Percentiles rank a stretch among this genome's conserved stretches.
Conservation (phyloP, 768 basidiomycete genomes). For the Suillus weaverae region DNA sequence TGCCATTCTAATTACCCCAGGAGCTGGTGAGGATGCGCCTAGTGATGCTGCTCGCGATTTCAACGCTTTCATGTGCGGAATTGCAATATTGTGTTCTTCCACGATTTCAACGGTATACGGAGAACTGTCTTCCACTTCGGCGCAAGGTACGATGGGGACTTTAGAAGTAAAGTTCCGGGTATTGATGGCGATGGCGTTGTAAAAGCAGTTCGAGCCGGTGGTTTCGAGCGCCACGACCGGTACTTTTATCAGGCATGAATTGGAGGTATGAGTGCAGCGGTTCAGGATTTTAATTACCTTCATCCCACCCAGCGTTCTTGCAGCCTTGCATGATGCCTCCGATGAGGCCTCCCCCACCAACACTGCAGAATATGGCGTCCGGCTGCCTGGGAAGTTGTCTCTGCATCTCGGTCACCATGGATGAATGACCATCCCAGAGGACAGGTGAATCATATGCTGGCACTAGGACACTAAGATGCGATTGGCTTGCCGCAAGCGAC, state of each 20-base stretch:
- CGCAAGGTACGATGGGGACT: constrained; percentile 31
- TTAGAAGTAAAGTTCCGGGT: constrained; percentile 31
- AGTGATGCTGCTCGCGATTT: constrained; percentile 70
- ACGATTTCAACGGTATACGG: constrained; percentile 47
- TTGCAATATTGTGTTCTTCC: constrained; percentile 42
- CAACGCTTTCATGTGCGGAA: constrained; percentile 59
- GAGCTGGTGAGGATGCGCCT: constrained; percentile 66
- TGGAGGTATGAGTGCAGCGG: neutral
- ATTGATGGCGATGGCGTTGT: constrained; percentile 67
- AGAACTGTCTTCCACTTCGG: constrained; percentile 22
- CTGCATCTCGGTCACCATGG: constrained; percentile 65
- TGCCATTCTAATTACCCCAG: constrained; percentile 64
- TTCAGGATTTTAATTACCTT: constrained; percentile 44
- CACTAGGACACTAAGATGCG: constrained; percentile 53
- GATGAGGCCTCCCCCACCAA: constrained; percentile 73
- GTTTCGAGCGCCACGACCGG: constrained; percentile 70
- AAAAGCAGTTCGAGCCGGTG: constrained; percentile 72
- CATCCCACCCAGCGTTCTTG: constrained; percentile 61
- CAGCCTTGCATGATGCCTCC: constrained; percentile 75
- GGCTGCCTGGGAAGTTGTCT: constrained; percentile 55
- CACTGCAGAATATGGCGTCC: constrained; percentile 74
- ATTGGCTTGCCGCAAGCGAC: neutral
- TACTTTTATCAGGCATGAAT: constrained; percentile 39
- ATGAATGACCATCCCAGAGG: constrained; percentile 78
- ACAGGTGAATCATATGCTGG: constrained; percentile 70